Evolutionary conservation across 2,329 filamentous ascomycete species (phyloP).

Genomic region (Ampelomyces quisqualis): DNA sequence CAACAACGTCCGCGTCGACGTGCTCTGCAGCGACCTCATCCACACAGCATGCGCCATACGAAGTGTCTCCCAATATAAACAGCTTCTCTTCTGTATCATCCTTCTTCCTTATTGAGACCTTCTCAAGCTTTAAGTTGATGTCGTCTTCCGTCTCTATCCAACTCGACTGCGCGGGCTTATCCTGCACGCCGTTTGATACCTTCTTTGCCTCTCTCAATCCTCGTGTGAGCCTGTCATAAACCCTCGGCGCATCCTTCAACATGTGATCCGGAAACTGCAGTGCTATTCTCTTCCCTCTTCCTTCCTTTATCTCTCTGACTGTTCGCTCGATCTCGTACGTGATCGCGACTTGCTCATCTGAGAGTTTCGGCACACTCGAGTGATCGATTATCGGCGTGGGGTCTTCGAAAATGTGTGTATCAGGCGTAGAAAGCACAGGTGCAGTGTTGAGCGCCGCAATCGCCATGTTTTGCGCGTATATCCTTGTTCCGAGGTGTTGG

Average conservation of each 20-base stretch:
- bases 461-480: constrained; percentile 28
- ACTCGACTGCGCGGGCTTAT: constrained; percentile 5
- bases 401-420: constrained; percentile 61
- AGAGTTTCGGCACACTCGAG: constrained; percentile 42
- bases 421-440: constrained; percentile 64
- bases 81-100: constrained; percentile 51
- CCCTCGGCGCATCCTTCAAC: constrained; percentile 79
- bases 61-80: constrained; percentile 91
- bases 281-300: constrained; percentile 73
- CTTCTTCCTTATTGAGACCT: constrained; percentile 13
- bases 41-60: constrained; percentile 94
- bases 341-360: constrained; percentile 69
- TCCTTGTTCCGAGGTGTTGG: constrained; percentile 4
- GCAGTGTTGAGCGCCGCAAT: constrained; percentile 41
- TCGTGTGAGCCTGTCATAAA: constrained; percentile 66
- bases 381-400: constrained; percentile 47
- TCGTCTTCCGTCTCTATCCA: constrained; percentile 15
- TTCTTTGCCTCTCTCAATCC: constrained; percentile 47
- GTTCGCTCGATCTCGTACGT: constrained; percentile 88
- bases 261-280: constrained; percentile 96
- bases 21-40: constrained; percentile 97
- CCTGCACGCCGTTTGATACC: constrained; percentile 6
- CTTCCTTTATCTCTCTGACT: constrained; percentile 69
- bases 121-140: constrained; percentile 17
- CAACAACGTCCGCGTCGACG: constrained; percentile 82